Evolutionary conservation across 2,329 filamentous ascomycete genomes (phyloP), one percentile per base, ranked within the genome.

Genomic region (Alternaria rosae): DNA sequence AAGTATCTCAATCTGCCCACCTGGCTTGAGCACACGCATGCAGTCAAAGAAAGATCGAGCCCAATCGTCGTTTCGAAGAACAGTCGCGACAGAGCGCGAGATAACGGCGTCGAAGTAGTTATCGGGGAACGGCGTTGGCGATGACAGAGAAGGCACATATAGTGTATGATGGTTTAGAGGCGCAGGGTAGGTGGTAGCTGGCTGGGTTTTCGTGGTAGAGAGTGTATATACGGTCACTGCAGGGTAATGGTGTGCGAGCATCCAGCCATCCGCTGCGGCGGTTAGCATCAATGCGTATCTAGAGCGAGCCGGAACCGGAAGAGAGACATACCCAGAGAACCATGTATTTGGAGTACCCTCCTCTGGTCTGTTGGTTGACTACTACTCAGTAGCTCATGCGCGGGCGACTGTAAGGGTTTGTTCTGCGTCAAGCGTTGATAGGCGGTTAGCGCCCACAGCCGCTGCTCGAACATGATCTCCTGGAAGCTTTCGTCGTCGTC

Each of bases 101-200:
- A 74, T 64, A 12, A 74, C 66, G 13, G 67, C 69, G 20, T 74
- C 70, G 32, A 74, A 74, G 53, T 73, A 74, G 20, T 61, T 60
- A 44, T 74, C 67, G 5, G 71, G 70, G 38, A 74, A 74, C 10
- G 71, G 71, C 47, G 67, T 65, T 6, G 70, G 59, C 3, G 69
- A 64, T 20, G 67, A 61, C 38, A 69, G 56, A 6, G 71, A 72
- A 5, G 70, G 69, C 6, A 70, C 61, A 35, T 72, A 74, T 7
- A 74, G 66, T 10, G 66, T 73, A 58, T 74, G 71, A 38, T 74
- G 71, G 44, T 74, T 74, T 13, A 73, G 48, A 4, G 71, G 71
- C n/a, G 70, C 69, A 25, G 71, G 69, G 25, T 73, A 68, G 10
- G 69, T 63, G 28, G 70, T 68, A 62, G 68, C n/a, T 58, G 60